Evolutionary conservation across 768 basidiomycete genomes (phyloP), one percentile per base, ranked within the genome.

Genomic region (Termitomyces sp.): DNA sequence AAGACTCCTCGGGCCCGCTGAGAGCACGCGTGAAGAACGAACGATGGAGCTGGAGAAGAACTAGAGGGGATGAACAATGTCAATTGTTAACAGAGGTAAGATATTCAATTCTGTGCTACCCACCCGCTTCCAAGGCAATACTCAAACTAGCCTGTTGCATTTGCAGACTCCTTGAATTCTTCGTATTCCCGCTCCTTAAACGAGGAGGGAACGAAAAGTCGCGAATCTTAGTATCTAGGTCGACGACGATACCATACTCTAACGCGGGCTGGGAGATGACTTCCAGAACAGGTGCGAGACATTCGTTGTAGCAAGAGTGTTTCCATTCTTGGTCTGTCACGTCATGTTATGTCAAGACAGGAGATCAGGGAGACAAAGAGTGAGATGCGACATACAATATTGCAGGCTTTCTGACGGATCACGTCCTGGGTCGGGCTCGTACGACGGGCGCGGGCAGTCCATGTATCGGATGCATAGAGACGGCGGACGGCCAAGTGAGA

Each of bases 401-500:
- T 81, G 79, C 35, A 74, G 65, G 48, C 75, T 77, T 54, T 78
- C 76, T 7, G 72, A 72, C 24, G 72, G 70, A 65, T 76, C 73
- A 52, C 71, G 71, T 4, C 72, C 72, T 58, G 71, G 72, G 52
- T 79, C 78, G n/a, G 77, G 78, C 28, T 64, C 65, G 61, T 83
- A 83, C 8, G 78, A 76, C 7, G 82, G 82, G 22, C 77, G 74
- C 20, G 71, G 75, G 66, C 83, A 88, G 67, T 90, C 89, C 65
- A 85, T 82, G 67, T 88, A 82, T 44, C 75, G 79, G 64, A 85
- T 76, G 56, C 81, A 83, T 55, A 90, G 74, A 7, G 88, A 88
- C 1, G 89, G 88, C 0, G 89, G 89, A 35, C 87, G 79, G 55
- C 89, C 86, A 42, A 89, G 78, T 55, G 87, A 87, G 32, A 90